These are phyloP conservation scores for Boletus insuetus DNA, from an alignment of 768 basidiomycete genomes.

Conservation along the genomic window DNA sequence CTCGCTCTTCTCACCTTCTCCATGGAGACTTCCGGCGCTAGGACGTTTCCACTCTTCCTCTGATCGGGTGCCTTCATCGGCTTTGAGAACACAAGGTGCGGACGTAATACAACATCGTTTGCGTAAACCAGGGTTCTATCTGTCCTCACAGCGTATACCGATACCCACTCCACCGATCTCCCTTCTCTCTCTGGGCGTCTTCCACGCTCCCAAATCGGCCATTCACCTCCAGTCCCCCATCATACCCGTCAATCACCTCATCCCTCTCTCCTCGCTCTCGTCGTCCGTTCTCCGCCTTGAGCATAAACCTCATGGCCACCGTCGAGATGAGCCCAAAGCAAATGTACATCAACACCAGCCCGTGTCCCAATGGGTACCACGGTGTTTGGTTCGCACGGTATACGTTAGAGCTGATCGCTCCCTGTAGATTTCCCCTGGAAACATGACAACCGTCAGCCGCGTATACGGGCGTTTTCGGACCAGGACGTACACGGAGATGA, in stretches of 20 bases:
- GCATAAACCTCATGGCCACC: slow-evolving; percentile 36
- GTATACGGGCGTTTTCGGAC: neutral
- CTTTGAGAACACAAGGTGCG: neutral
- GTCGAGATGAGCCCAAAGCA: slow-evolving; percentile 56
- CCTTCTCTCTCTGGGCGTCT: slow-evolving; percentile 68
- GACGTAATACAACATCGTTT: neutral
- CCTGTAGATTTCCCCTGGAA: slow-evolving; percentile 66
- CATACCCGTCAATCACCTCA: slow-evolving; percentile 51
- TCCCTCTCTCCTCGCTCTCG: slow-evolving; percentile 68
- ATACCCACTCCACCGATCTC: slow-evolving; percentile 76
- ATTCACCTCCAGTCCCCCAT: slow-evolving; percentile 44
- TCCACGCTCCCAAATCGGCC: slow-evolving; percentile 55
- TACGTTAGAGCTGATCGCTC: slow-evolving; percentile 76
- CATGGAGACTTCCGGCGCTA: neutral
- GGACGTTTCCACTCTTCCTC: neutral
- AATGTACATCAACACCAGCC: slow-evolving; percentile 72
- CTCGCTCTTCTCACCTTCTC: too few relatives aligned
- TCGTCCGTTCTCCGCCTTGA: slow-evolving; percentile 60
- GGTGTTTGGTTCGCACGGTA: slow-evolving; percentile 66
- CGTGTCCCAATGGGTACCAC: slow-evolving; percentile 62
- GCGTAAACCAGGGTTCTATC: neutral
- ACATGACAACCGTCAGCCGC: neutral
- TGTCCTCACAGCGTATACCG: slow-evolving; percentile 54
- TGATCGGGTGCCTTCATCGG: neutral
- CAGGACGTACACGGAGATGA: slow-evolving; percentile 54